These are phyloP conservation scores for Betula pendula DNA, from an alignment of 306 rosid genomes.

Conservation along the genomic window DNA sequence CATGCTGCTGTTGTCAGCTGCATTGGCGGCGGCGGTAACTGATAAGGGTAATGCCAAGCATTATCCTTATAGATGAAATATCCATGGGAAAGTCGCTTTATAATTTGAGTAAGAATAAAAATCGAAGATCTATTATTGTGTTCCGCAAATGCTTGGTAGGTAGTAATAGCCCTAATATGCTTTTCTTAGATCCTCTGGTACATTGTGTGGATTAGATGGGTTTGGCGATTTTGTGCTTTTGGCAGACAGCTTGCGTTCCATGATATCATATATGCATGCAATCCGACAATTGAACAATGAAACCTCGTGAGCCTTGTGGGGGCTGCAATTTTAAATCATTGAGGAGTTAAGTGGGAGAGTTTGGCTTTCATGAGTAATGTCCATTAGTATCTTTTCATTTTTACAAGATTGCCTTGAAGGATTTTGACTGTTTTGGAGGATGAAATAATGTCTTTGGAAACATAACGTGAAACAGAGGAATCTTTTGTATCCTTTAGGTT, in stretches of 20 bases:
- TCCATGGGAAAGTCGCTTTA: background rate
- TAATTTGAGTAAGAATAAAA: too few species aligned
- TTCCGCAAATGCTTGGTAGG: background rate
- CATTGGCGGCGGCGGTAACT: too few species aligned
- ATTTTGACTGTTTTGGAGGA: background rate
- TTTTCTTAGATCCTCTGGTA: background rate
- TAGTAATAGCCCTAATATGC: background rate
- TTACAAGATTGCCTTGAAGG: background rate
- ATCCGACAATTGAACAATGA: background rate
- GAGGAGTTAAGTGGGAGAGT: background rate
- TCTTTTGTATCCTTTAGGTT: background rate
- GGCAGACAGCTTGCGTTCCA: too few species aligned
- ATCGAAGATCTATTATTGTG: background rate
- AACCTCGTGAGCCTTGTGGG: slow-evolving; percentile 43
- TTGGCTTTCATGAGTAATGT: background rate
- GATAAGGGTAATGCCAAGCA: background rate
- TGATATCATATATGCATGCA: too few species aligned
- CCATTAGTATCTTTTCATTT: background rate
- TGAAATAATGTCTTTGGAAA: background rate
- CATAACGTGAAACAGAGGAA: background rate
- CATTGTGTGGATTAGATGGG: background rate
- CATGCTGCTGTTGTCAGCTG: background rate
- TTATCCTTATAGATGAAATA: background rate
- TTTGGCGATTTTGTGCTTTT: background rate
- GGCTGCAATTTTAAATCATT: slow-evolving; percentile 9